A percentile compares a stretch with the other conserved stretches of the same genome.
Evolutionary conservation across 192 early-diverging fungal species (phyloP).

Genomic region (Backusella luteola): DNA sequence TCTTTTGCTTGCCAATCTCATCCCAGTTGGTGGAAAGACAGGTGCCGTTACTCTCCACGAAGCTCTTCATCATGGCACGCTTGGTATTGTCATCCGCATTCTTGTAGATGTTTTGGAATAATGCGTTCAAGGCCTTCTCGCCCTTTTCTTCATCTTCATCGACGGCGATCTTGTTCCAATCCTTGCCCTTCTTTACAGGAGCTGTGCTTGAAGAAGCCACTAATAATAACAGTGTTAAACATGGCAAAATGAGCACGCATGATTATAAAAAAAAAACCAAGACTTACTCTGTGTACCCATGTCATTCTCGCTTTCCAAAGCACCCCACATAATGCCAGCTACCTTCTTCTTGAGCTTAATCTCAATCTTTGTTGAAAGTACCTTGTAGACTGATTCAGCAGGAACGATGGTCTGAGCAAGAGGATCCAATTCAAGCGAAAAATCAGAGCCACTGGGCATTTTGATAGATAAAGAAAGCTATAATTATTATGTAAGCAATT

Average conservation of each 20-base stretch:
- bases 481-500: neutral
- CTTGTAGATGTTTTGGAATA: slow-evolving; percentile 93
- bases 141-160: slow-evolving; percentile 83
- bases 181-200: slow-evolving; percentile 56
- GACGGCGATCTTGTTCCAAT: slow-evolving; percentile 84
- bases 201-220: slow-evolving; percentile 22
- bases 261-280: neutral
- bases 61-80: slow-evolving; percentile 98
- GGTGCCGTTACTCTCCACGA: slow-evolving; percentile 93
- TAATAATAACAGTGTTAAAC: neutral
- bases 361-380: slow-evolving; percentile 96
- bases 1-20: slow-evolving; percentile 80
- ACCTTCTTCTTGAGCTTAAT: slow-evolving; percentile 79
- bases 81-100: slow-evolving; percentile 86
- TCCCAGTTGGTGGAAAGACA: slow-evolving; percentile 94
- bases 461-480: slow-evolving; percentile 79
- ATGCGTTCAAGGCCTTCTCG: slow-evolving; percentile 83
- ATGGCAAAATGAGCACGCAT: neutral
- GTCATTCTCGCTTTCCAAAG: slow-evolving; percentile 70
- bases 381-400: slow-evolving; percentile 61
- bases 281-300: slow-evolving; percentile 16
- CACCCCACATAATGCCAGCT: slow-evolving; percentile 82
- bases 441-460: slow-evolving; percentile 82
- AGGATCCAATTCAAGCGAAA: slow-evolving; percentile 90
- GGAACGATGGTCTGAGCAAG: slow-evolving; percentile 79